Base-by-base conservation (phyloP, 2,329 filamentous ascomycete genomes). In the Phialemoniopsis sp. region DNA sequence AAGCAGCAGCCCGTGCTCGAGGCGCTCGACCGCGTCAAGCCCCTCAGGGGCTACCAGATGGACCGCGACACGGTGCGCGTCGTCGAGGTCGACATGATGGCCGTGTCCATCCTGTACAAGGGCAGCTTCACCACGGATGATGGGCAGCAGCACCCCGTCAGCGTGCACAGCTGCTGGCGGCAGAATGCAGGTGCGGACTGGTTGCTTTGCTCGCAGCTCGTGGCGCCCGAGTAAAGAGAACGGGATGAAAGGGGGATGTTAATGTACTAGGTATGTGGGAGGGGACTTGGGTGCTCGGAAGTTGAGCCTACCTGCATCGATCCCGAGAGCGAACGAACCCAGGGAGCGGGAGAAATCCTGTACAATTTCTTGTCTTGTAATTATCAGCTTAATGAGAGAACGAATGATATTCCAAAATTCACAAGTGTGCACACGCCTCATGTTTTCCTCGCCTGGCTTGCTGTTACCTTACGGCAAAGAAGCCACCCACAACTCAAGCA, bases 1-100 rank as follows among this genome's bases (percentile, higher is more conserved):
- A 26, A 26, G 21, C 21, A 26, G 21, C 21, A 26, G 3, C 52
- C 62, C 32, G 50, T 57, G 26, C 21, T 26, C 21, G 49, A 59
- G 37, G 49, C 50, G 16, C 49, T 64, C 15, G 46, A 53, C 30
- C 42, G 50, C 19, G 52, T 48, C 40, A 51, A 52, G 41, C 49
- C 48, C 8, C 52, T 51, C 43, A 46, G 52, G 8, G 53, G 54
- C 16, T 64, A 56, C 46, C 42, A 52, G 39, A 59, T 64, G 44
- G 32, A 18, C 32, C 55, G 56, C 35, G 53, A 57, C 4, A 49
- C 54, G 4, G 21, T 26, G 21, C 46, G 59, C 15, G 57, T 62
- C n/a, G 58, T 60, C 29, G 59, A 64, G 56, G 56, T 62, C 15
- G 62, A 57, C 32, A 45, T 64, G 18, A 64, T 64, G 62, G 57